These are phyloP conservation scores for Eleusine indica DNA, from an alignment of 176 grass and related monocot species.

Conservation along the genomic window DNA sequence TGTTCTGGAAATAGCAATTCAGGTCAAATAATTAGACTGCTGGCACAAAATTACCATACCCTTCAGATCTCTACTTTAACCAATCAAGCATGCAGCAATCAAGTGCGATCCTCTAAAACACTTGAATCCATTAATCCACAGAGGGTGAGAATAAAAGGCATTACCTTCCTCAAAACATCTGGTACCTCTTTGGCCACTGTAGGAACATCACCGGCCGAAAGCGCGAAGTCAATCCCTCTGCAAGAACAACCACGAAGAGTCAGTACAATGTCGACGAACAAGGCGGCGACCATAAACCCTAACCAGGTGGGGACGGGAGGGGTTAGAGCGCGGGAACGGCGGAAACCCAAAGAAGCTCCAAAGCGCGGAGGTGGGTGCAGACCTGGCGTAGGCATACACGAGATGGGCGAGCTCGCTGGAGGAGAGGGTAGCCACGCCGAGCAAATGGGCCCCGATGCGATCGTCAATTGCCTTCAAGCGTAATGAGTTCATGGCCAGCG, in stretches of 20 bases:
- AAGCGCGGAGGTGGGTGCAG: background rate
- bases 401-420: conserved; percentile 37
- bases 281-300: conserved; percentile 33
- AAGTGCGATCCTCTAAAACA: background rate
- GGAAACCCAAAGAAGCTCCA: background rate
- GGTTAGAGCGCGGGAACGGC: background rate
- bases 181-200: conserved; percentile 55
- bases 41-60: background rate
- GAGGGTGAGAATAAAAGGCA: background rate
- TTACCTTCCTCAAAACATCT: conserved; percentile 67
- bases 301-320: background rate
- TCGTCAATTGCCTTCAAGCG: conserved; percentile 43
- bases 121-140: background rate
- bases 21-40: conserved; percentile 7
- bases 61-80: background rate
- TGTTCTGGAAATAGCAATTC: background rate
- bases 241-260: conserved; percentile 27
- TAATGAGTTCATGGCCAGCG: conserved; percentile 20
- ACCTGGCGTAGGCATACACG: conserved; percentile 51
- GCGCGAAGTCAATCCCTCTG: conserved; percentile 91
- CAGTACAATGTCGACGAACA: background rate
- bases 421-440: background rate
- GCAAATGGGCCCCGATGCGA: conserved; percentile 32
- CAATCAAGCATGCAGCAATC: conserved; percentile 7
- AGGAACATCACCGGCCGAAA: conserved; percentile 74